Percentiles rank a stretch among this genome's conserved stretches.
These are phyloP conservation scores for Beauveria varroae DNA, from an alignment of 2,329 filamentous ascomycete genomes.

Conservation along the genomic window DNA sequence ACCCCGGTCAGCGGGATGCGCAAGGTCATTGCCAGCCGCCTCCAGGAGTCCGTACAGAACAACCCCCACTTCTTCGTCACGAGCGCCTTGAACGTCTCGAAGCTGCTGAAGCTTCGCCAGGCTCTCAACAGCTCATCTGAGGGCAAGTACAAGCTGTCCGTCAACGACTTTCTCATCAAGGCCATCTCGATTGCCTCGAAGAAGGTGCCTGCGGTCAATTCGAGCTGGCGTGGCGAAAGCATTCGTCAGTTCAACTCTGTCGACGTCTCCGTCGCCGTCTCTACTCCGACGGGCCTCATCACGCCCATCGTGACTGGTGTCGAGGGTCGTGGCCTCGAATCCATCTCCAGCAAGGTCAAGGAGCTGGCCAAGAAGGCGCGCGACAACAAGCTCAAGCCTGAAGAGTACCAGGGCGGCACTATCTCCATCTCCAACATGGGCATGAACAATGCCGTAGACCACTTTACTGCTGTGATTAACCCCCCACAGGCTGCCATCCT, in stretches of 20 bases:
- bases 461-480: conserved; percentile 98
- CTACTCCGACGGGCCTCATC: conserved; percentile 89
- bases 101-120: conserved; percentile 92
- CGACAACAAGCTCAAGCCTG: conserved; percentile 97
- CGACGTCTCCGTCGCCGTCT: conserved; percentile 92
- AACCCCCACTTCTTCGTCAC: conserved; percentile 99
- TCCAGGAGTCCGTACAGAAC: conserved; percentile 79
- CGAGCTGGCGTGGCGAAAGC: conserved; percentile 81
- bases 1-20: conserved; percentile 85
- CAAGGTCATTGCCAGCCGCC: conserved; percentile 91
- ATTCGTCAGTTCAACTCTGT: conserved; percentile 92
- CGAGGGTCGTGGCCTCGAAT: conserved; percentile 76
- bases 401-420: conserved; percentile 97
- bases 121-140: conserved; percentile 83
- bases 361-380: conserved; percentile 93
- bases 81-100: conserved; percentile 81
- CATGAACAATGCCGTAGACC: conserved; percentile 94
- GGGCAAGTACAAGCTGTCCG: conserved; percentile 97
- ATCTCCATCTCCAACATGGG: conserved; percentile 99
- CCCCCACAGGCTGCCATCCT: conserved; percentile 94
- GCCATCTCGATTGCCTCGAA: conserved; percentile 79
- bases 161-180: conserved; percentile 99
- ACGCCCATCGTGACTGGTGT: conserved; percentile 94
- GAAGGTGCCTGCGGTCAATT: conserved; percentile 95
- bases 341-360: conserved; percentile 86